These are phyloP conservation scores for Suhomyces chickasaworum DNA, from an alignment of 1,139 yeast genomes.

Conservation along the genomic window DNA sequence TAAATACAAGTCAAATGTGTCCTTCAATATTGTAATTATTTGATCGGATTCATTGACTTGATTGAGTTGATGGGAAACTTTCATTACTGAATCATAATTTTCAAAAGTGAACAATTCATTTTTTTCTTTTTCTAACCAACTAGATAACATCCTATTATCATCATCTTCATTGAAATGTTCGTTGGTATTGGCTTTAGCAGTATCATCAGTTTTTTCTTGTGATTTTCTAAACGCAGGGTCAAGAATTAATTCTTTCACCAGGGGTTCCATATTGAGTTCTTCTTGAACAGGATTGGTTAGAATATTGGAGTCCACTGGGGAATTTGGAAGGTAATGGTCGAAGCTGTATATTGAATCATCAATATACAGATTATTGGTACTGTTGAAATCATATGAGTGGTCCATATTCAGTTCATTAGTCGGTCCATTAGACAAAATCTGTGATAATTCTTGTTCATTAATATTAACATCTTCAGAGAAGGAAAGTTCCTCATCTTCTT, in stretches of 20 bases:
- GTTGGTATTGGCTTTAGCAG: not conserved
- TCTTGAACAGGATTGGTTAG: conserved; percentile 16
- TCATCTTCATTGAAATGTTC: not conserved
- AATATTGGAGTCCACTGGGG: not conserved
- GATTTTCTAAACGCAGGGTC: conserved; percentile 13
- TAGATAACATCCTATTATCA: not conserved
- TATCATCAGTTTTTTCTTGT: conserved; percentile 6
- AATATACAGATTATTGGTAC: conserved; percentile 5
- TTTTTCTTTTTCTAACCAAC: conserved; percentile 14
- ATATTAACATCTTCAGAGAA: not conserved
- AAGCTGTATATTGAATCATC: conserved; percentile 12
- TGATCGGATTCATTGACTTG: conserved; percentile 2
- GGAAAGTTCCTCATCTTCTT: no score
- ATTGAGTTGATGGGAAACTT: conserved; percentile 4
- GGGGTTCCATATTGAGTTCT: conserved; percentile 15
- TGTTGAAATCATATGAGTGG: not conserved
- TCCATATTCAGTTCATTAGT: not conserved
- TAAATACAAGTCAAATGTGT: conserved; percentile 9
- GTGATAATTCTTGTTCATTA: not conserved
- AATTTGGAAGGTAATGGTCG: conserved; percentile 6
- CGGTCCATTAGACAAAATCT: not conserved
- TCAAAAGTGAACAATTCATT: conserved; percentile 10
- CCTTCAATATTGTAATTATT: not conserved
- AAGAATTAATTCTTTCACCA: conserved; percentile 14
- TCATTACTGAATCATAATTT: conserved; percentile 1